phyloP scores from a whole-genome alignment of 2,329 filamentous ascomycete species.

The Monilinia aucupariae region DNA sequence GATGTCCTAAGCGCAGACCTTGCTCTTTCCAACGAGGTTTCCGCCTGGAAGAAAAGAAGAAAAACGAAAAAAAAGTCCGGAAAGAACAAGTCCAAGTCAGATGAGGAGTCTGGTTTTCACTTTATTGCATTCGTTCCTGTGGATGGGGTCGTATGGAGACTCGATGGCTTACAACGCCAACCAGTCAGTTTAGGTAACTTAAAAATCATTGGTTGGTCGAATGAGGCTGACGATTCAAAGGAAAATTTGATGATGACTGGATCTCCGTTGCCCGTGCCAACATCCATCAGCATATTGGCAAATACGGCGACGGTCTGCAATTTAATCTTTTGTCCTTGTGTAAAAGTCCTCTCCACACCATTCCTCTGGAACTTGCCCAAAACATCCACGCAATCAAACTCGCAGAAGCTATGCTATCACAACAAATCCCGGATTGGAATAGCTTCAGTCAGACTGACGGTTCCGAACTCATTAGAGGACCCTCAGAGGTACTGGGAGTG shows the following conservation, averaged over 20 bases:
- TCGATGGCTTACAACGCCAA: conserved; percentile 74
- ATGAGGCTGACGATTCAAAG: conserved; percentile 19
- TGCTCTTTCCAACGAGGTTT: conserved; percentile 50
- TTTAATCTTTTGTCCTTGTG: conserved; percentile 75
- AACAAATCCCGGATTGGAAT: conserved; percentile 41
- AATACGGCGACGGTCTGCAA: conserved; percentile 60
- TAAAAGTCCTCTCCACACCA: conserved; percentile 51
- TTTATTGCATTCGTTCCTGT: conserved; percentile 85
- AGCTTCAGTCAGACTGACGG: conserved; percentile 30
- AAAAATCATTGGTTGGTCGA: background rate
- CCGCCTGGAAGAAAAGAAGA: conserved; percentile 35
- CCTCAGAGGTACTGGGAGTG: conserved; percentile 20
- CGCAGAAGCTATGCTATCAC: conserved; percentile 39
- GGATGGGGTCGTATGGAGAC: conserved; percentile 72
- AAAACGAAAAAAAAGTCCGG: conserved; percentile 37
- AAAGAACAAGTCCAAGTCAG: conserved; percentile 41
- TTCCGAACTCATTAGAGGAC: conserved; percentile 15
- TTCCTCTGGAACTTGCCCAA: conserved; percentile 38
- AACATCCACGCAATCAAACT: conserved; percentile 40
- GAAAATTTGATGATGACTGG: conserved; percentile 52
- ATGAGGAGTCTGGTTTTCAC: conserved; percentile 66
- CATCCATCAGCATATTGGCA: conserved; percentile 62
- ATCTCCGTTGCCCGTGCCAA: conserved; percentile 56
- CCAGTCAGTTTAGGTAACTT: conserved; percentile 59
- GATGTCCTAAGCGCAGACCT: conserved; percentile 72